Percentiles rank a stretch among this genome's conserved stretches.
Evolutionary conservation across 192 early-diverging fungal genomes (phyloP).

Genomic region (Rhizophagus sp.): DNA sequence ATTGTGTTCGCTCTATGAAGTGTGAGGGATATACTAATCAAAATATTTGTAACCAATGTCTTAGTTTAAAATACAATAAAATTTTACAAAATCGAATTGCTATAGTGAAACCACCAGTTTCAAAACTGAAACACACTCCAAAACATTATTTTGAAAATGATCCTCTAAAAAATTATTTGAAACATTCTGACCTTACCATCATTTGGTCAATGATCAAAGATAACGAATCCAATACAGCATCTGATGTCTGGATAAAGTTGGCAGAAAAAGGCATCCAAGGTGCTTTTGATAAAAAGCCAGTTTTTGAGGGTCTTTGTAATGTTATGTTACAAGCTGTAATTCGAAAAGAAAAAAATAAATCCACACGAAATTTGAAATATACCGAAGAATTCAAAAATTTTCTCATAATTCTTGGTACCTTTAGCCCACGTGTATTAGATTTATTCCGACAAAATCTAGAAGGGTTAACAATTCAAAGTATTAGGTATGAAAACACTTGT

Average conservation of each 20-base stretch:
- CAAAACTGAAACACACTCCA: neutral
- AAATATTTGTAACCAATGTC: no score
- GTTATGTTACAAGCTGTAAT: neutral
- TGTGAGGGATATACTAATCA: no score
- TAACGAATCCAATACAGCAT: neutral
- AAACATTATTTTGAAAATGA: neutral
- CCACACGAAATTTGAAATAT: neutral
- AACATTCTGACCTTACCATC: neutral
- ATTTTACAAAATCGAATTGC: no score
- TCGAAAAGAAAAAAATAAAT: slow-evolving; percentile 1
- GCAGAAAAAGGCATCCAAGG: neutral
- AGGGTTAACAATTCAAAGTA: neutral
- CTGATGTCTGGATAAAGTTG: neutral
- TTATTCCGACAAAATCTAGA: neutral
- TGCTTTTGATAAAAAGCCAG: neutral
- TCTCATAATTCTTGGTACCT: neutral
- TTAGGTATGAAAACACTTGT: neutral
- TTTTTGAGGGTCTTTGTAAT: neutral
- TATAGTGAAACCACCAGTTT: slow-evolving; percentile 28
- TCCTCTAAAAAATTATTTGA: neutral
- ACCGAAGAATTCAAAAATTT: neutral
- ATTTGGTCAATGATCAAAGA: neutral
- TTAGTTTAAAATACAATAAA: no score
- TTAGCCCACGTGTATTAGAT: neutral
- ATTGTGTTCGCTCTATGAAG: no score